phyloP scores from a whole-genome alignment of 2,329 filamentous ascomycete genomes.

The Colletotrichum lindemuthianum region DNA sequence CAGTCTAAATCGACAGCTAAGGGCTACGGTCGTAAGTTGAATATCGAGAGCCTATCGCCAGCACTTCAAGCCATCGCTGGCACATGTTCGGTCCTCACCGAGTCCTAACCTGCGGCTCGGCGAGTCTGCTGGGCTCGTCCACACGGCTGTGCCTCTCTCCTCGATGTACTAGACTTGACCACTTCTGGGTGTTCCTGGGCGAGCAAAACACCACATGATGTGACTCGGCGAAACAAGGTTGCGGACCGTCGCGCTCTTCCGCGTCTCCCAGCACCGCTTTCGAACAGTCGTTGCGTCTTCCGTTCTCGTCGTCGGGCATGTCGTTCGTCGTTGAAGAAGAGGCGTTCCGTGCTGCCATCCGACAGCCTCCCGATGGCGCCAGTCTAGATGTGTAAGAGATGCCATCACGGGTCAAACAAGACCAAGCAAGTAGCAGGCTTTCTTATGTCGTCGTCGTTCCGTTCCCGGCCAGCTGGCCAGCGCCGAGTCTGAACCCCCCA shows the following conservation, averaged over 20 bases:
- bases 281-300: conserved; percentile 15
- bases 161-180: too few species aligned
- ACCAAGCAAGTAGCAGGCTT: conserved; percentile 16
- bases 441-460: not conserved
- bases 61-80: too few species aligned
- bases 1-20: too few species aligned
- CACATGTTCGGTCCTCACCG: too few species aligned
- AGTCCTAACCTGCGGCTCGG: too few species aligned
- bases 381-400: not conserved
- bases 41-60: too few species aligned
- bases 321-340: conserved; percentile 32
- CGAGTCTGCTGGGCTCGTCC: too few species aligned
- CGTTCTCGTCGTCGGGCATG: conserved; percentile 15
- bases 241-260: conserved; percentile 27
- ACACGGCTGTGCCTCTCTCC: too few species aligned
- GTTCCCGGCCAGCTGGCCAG: conserved; percentile 16
- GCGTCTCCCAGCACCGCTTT: conserved; percentile 20
- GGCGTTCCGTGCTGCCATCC: conserved; percentile 20
- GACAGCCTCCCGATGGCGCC: conserved; percentile 6
- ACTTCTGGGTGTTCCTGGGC: too few species aligned
- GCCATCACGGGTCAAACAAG: not conserved
- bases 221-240: not conserved
- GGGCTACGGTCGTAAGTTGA: too few species aligned
- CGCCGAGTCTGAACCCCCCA: conserved; percentile 25
- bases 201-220: too few species aligned